Evolutionary conservation across 768 basidiomycete species (phyloP).

Genomic region (Boletus insuetus): DNA sequence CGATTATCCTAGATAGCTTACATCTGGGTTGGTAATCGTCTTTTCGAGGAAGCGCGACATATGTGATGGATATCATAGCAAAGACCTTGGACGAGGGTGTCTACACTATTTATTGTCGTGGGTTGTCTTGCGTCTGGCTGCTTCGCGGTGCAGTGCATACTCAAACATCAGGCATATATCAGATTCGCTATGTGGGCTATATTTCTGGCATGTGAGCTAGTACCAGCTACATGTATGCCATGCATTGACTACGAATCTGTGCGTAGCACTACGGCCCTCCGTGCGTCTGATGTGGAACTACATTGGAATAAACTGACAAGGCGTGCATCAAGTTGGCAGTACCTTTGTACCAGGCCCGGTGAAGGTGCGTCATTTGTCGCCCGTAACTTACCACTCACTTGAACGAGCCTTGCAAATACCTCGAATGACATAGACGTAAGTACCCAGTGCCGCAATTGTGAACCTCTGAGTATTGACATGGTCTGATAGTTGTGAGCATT

Average conservation of each 20-base stretch:
- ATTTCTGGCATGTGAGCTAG: background rate
- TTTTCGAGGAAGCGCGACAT: no score
- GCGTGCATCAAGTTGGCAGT: background rate
- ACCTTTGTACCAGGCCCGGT: background rate
- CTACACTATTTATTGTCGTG: background rate
- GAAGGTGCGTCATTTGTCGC: background rate
- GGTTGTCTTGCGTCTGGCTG: no score
- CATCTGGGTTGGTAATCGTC: background rate
- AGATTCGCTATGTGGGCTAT: constrained; percentile 1
- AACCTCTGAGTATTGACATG: background rate
- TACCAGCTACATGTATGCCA: background rate
- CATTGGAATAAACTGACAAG: background rate
- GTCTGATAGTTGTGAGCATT: background rate
- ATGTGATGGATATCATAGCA: background rate
- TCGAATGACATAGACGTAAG: background rate
- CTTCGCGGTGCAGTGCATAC: background rate
- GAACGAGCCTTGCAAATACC: background rate
- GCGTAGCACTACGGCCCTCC: background rate
- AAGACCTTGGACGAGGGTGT: background rate
- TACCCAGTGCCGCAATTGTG: background rate
- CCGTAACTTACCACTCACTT: no score
- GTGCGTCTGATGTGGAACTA: background rate
- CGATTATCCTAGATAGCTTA: background rate
- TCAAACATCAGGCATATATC: background rate
- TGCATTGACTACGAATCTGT: background rate